Base-by-base conservation (phyloP, 129 eudicot genomes). In the Lonicera japonica region DNA sequence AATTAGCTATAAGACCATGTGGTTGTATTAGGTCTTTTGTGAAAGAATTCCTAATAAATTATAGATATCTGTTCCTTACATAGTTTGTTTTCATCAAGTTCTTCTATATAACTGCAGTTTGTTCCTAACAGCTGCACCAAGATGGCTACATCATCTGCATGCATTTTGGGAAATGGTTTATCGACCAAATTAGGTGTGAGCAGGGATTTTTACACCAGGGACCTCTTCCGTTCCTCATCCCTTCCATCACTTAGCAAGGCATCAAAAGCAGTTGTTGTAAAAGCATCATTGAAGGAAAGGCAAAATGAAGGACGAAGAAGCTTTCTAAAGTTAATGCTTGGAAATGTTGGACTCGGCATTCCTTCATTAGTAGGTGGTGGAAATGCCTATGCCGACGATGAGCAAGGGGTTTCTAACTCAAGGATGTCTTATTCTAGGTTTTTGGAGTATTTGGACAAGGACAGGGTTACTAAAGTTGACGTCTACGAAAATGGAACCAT, bases 361-460 rank as follows among this genome's bases (percentile, higher is more conserved):
- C 96, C 99, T 12, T 69, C 95, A 41, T 82, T 87, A 64, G 36
- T 82, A 21, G 77, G 80, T 61, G 65, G 36, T 25, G 84, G 80
- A 55, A 92, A 75, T 69, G 99, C 99, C 48, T 67, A 60, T 68
- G 95, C 95, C n/a, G 95, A 89, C n/a, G 96, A 92, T 36, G 99
- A 92, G 48, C 95, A 92, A 79, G 91, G 86, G 10, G 96, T 85
- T 71, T 88, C 99, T n/a, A 88, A 86, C 74, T 92, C 99, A 53
- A 88, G 99, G 67, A 92, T 92, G 99, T 92, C 99, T 48, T 92
- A 88, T 65, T 92, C 99, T 14, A 82, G 96, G 70, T 92, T 87
- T 64, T 67, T 92, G 65, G 99, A 92, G 82, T 87, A 92, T 63
- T 73, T 92, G 58, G 99, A 92, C 64, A 92, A 92, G 70, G 99